A percentile compares a stretch with the other conserved stretches of the same genome.
These are phyloP conservation scores for Termitomyces sp. DNA, from an alignment of 768 basidiomycete species.

Conservation along the genomic window DNA sequence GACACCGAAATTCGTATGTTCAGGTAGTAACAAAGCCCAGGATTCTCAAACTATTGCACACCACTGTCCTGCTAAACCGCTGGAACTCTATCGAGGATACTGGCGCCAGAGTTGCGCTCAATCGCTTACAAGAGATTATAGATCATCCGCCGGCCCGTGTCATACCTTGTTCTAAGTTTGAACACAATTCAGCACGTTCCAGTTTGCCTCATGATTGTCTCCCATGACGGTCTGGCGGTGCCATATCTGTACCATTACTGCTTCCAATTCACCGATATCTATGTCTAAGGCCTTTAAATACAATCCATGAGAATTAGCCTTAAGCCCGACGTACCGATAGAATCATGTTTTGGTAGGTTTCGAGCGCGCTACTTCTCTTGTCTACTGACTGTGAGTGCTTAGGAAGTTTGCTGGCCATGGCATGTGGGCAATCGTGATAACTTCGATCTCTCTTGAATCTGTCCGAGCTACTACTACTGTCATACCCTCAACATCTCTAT, in stretches of 20 bases:
- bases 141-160: background rate
- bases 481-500: conserved; percentile 35
- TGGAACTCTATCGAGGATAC: too few relatives aligned
- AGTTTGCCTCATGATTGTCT: conserved; percentile 5
- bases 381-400: background rate
- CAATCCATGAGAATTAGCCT: background rate
- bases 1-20: too few relatives aligned
- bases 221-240: conserved; percentile 4
- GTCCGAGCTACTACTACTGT: conserved; percentile 28
- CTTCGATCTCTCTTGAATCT: conserved; percentile 9
- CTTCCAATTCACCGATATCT: background rate
- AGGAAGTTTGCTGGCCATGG: conserved; percentile 3
- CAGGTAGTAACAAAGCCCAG: too few relatives aligned
- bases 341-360: conserved; percentile 6
- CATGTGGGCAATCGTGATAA: conserved; percentile 6
- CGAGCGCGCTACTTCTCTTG: background rate
- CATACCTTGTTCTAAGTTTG: background rate
- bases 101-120: too few relatives aligned
- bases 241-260: background rate
- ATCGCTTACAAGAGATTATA: too few relatives aligned
- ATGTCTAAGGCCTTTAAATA: conserved; percentile 3
- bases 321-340: background rate
- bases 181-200: background rate
- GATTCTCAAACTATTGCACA: too few relatives aligned
- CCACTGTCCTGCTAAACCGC: too few relatives aligned